These are phyloP conservation scores for Wickerhamiella cacticola DNA, from an alignment of 805 yeast species.

Conservation along the genomic window DNA sequence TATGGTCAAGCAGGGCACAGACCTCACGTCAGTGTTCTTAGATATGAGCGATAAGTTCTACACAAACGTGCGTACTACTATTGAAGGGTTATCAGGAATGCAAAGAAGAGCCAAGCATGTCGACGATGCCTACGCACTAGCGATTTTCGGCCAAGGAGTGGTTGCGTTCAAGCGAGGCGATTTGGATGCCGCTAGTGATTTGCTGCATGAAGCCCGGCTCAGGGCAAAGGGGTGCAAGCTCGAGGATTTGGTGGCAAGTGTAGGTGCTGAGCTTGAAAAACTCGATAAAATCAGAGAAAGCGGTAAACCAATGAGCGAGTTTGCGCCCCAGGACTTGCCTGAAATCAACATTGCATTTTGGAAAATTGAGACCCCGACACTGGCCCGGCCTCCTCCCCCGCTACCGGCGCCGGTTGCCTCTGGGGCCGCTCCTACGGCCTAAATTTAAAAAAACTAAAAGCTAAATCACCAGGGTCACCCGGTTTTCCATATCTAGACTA, in stretches of 20 bases:
- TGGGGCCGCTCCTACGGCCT: background rate
- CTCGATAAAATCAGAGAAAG: conserved; percentile 26
- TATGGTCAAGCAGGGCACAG: conserved; percentile 13
- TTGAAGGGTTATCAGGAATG: conserved; percentile 11
- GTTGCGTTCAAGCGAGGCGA: conserved; percentile 50
- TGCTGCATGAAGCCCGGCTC: conserved; percentile 55
- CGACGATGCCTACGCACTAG: conserved; percentile 60
- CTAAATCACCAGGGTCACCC: background rate
- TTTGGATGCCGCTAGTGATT: conserved; percentile 44
- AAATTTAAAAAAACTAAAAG: background rate
- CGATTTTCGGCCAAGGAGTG: conserved; percentile 80
- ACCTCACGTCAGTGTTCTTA: conserved; percentile 15
- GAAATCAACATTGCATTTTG: conserved; percentile 11
- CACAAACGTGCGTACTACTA: conserved; percentile 18
- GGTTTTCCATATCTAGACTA: background rate
- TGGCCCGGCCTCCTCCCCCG: conserved; percentile 4
- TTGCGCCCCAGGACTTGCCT: conserved; percentile 9
- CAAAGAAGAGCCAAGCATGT: conserved; percentile 26
- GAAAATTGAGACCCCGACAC: conserved; percentile 11
- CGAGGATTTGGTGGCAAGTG: conserved; percentile 47
- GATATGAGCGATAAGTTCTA: conserved; percentile 15
- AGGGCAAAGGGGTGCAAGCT: conserved; percentile 59
- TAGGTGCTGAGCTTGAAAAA: conserved; percentile 54
- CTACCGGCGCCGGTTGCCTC: background rate
- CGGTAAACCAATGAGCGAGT: conserved; percentile 9